Conservation (phyloP, 192 early-diverging fungal species). For the Coemansia sp. region DNA sequence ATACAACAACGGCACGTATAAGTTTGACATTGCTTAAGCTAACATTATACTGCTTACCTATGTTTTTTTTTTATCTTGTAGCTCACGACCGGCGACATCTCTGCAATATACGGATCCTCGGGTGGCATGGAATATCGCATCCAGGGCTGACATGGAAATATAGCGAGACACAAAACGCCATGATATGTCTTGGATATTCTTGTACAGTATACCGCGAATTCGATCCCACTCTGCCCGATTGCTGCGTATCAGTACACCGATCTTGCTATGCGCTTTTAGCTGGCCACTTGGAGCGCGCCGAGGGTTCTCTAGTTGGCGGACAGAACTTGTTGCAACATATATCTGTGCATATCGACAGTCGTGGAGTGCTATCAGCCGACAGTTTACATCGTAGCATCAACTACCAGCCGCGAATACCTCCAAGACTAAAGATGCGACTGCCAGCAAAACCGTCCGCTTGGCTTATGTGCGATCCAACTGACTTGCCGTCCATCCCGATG, state of each 20-base stretch:
- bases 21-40: background rate
- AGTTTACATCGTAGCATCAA: background rate
- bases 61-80: slow-evolving; percentile 5
- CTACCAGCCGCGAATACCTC: background rate
- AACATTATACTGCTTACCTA: background rate
- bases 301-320: slow-evolving; percentile 17
- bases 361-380: slow-evolving; percentile 21
- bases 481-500: slow-evolving; percentile 25
- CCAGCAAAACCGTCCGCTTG: background rate
- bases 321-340: slow-evolving; percentile 28
- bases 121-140: slow-evolving; percentile 45
- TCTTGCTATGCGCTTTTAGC: slow-evolving; percentile 45
- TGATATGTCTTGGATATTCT: slow-evolving; percentile 44
- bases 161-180: slow-evolving; percentile 32
- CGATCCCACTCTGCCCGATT: slow-evolving; percentile 16
- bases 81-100: slow-evolving; percentile 48
- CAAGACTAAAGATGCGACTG: background rate
- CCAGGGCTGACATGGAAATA: slow-evolving; percentile 50
- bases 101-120: slow-evolving; percentile 37
- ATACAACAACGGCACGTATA: background rate
- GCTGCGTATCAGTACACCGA: slow-evolving; percentile 47
- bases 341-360: slow-evolving; percentile 18
- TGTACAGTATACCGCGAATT: slow-evolving; percentile 36
- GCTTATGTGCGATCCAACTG: slow-evolving; percentile 51
- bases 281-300: slow-evolving; percentile 34